Base-by-base conservation (phyloP, 768 basidiomycete genomes). In the Chalciporus chontae region DNA sequence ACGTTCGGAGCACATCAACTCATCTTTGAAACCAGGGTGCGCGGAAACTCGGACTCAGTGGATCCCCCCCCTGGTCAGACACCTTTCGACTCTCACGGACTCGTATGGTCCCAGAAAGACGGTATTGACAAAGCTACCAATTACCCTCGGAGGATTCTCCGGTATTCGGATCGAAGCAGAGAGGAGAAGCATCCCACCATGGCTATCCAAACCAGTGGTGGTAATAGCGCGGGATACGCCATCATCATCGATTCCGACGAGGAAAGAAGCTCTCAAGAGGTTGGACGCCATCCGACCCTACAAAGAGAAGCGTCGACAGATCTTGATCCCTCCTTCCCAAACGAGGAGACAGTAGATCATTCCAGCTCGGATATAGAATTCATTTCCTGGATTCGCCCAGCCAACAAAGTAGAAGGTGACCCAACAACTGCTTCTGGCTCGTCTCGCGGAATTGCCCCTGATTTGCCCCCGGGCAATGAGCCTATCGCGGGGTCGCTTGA, bases 231-330 rank as follows among this genome's bases (percentile, higher is more conserved):
- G 7, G 45, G 48, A 52, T 43, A 62, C 7, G 65, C 58, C 40
- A 65, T 67, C 29, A 6, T 54, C 44, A 51, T 60, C 41, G 52
- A 60, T 47, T 56, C 52, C 24, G 63, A 63, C 31, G 51, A 66
- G 38, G 56, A 51, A 44, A 21, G 36, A 1, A 18, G 26, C 18
- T 14, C 4, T 36, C 34, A 36, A 18, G 38, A 2, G 31, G 29
- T 15, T 46, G 48, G 18, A 38, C 40, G 31, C 39, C 31, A 32
- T 42, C 45, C 26, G 8, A 26, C 43, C 46, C 10, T 14, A 13
- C 42, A 26, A 47, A 46, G 37, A 41, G 34, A 13, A 24, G 21
- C 6, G 38, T 29, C 48, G 18, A 43, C 21, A 42, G 26, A 41
- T 50, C 46, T 7, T 40, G 50, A 6, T 29, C 7, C 23, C n/a